Percentiles rank a stretch among this genome's conserved stretches.
Conservation (phyloP, 2,329 filamentous ascomycete genomes). For the Fusarium bulbicola region DNA sequence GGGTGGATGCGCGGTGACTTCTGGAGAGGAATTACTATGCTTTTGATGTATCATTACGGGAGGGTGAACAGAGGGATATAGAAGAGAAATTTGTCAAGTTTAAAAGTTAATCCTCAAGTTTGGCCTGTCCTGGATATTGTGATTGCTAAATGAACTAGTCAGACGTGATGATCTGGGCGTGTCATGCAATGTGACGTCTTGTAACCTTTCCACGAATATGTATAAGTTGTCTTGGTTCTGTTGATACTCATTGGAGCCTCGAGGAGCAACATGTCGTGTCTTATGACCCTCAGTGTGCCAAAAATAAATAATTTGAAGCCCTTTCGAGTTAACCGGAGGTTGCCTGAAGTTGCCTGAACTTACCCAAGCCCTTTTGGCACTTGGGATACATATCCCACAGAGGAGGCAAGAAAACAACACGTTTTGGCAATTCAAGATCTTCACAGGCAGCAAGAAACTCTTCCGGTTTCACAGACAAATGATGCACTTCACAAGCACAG, state of each 20-base stretch:
- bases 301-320: rapidly evolving
- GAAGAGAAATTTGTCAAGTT: constrained; percentile 38
- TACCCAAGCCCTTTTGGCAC: neutral
- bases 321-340: neutral
- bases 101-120: constrained; percentile 29
- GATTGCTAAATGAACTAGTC: neutral
- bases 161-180: neutral
- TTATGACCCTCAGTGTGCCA: too few relatives aligned
- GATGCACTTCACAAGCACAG: neutral
- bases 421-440: neutral
- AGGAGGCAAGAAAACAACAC: neutral
- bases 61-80: constrained; percentile 26
- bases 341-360: neutral
- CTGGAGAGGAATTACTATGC: constrained; percentile 12
- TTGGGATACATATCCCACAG: neutral
- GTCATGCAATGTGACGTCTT: neutral
- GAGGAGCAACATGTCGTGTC: neutral
- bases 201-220: neutral
- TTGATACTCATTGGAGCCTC: neutral
- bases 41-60: constrained; percentile 21
- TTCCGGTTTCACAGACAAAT: neutral
- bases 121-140: neutral
- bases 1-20: constrained; percentile 17
- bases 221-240: neutral
- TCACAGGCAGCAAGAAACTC: neutral